Evolutionary conservation across 225 moss, liverwort and hornwort genomes (phyloP), one percentile per base, ranked within the genome.

Genomic region (Sphagnum tenellum): DNA sequence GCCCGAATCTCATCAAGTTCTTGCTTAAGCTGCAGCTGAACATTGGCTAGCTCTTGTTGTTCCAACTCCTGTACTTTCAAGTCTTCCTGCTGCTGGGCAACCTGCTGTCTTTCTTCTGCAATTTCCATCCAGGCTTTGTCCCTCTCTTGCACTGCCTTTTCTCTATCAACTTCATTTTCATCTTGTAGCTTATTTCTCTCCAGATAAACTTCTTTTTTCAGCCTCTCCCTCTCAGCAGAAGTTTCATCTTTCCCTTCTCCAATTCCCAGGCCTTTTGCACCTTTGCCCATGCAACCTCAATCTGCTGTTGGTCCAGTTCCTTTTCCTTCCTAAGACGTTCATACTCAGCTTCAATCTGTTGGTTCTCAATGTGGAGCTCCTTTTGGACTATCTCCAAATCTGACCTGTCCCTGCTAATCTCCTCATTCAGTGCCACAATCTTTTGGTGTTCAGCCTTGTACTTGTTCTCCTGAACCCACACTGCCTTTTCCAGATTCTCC

Each of bases 241-340:
- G 29, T 29, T 1, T 29, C 29, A 29, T 29, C 29, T 29, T 29
- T 29, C 29, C 29, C 29, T 29, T 29, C 29, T 29, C 29, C 29
- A 29, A 29, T 29, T 29, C 29, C 0, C 29, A 1, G 29, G 0
- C 29, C 1, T 29, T 80, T 13, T 77, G 78, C 48, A 84, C 84
- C 78, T 81, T 84, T 64, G 80, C 84, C 61, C 84, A 75, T 62
- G 80, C 84, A 71, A 80, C 84, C 61, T 84, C 80, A 11, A 84
- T 84, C 61, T 84, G 80, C 73, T 78, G 75, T 54, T 80, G 77
- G 71, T 84, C 84, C 48, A 84, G 84, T 69, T 84, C 84, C 62
- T 80, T 80, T 68, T 84, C 84, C 45, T 73, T 80, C 66, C 84
- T 72, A 69, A 84, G 68, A 62, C 81, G 84, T 75, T 84, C 84